These are phyloP conservation scores for Pulveroboletus sp. DNA, from an alignment of 768 basidiomycete species.

Conservation along the genomic window DNA sequence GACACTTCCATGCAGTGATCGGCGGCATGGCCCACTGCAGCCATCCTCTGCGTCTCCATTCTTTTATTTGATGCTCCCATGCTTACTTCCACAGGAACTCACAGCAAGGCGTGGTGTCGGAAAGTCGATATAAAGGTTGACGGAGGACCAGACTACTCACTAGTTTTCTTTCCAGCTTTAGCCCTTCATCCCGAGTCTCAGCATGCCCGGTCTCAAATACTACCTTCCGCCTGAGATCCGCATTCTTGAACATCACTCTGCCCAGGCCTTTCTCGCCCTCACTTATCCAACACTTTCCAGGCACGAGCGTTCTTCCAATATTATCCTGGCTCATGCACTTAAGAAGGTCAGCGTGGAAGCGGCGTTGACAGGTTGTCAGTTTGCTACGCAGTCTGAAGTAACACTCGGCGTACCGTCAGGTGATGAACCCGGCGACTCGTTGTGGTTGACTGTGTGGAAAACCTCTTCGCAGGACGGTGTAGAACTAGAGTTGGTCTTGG, in stretches of 20 bases:
- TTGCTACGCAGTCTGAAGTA: constrained; percentile 33
- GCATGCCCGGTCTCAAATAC: constrained; percentile 30
- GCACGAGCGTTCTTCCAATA: constrained; percentile 47
- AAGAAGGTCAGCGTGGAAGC: constrained; percentile 37
- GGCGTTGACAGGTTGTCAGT: constrained; percentile 35
- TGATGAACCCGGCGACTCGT: constrained; percentile 24
- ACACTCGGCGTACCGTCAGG: constrained; percentile 20
- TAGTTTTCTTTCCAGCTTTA: constrained; percentile 1
- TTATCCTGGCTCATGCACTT: constrained; percentile 49
- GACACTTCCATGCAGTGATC: background rate
- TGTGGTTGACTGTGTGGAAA: constrained; percentile 52
- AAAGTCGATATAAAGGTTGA: constrained; percentile 7
- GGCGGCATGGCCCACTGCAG: constrained; percentile 1
- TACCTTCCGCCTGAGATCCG: constrained; percentile 18
- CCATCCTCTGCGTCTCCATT: constrained; percentile 8
- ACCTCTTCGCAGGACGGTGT: constrained; percentile 25
- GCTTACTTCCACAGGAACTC: constrained; percentile 14
- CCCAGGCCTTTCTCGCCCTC: constrained; percentile 38
- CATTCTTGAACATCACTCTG: constrained; percentile 37
- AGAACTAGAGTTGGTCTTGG: constrained; percentile 41
- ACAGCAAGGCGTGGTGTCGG: constrained; percentile 13
- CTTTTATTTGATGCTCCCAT: constrained; percentile 8
- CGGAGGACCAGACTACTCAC: background rate
- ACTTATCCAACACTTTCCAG: constrained; percentile 39
- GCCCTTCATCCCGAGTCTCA: background rate